Base-by-base conservation (phyloP, 2,329 filamentous ascomycete species). In the Coniochaeta hoffmannii region DNA sequence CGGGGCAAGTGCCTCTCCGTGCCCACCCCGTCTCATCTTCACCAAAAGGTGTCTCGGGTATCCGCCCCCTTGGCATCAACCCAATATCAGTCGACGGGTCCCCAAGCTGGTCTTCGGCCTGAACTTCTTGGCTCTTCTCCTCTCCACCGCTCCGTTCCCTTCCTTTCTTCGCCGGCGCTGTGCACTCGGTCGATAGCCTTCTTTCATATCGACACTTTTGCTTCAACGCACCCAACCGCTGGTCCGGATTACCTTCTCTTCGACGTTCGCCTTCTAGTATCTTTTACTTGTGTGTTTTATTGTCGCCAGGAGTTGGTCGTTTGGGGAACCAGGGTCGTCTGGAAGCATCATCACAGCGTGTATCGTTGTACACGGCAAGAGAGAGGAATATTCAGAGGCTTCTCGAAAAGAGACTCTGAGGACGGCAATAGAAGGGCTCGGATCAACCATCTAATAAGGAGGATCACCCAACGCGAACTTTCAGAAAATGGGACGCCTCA, bases 401-500 rank as follows among this genome's bases (percentile, higher is more conserved):
- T n/a, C 15, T 4, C 35, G 15, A 38, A 28, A 55, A 57, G 51
- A 58, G 34, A 55, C 41, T 46, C 32, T 38, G 49, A 56, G 52
- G 28, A 58, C 35, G 53, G n/a, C 10, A 32, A 34, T 17, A 35
- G 36, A 22, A n/a, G 36, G 34, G 28, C 12, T 26, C 52, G 53
- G 11, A 22, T 30, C 56, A 50, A 28, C 14, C 34, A 36, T 10
- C 26, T 50, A 55, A 57, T 53, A 53, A 41, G 46, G 53, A 57
- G 50, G 30, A 50, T 50, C 53, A 32, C 53, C 35, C 35, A 38
- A 24, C 28, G 34, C 54, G 50, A 54, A 26, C n/a, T n/a, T n/a
- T n/a, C 8, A 56, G 49, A 50, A 58, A 62, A 99, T 99, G 94
- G 94, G 94, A 73, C 94, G 88, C 75, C 86, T 99, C 69, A 97